Evolutionary conservation across 163 green algal genomes (phyloP), one percentile per base, ranked within the genome.

Genomic region (Chloromonas sp.): DNA sequence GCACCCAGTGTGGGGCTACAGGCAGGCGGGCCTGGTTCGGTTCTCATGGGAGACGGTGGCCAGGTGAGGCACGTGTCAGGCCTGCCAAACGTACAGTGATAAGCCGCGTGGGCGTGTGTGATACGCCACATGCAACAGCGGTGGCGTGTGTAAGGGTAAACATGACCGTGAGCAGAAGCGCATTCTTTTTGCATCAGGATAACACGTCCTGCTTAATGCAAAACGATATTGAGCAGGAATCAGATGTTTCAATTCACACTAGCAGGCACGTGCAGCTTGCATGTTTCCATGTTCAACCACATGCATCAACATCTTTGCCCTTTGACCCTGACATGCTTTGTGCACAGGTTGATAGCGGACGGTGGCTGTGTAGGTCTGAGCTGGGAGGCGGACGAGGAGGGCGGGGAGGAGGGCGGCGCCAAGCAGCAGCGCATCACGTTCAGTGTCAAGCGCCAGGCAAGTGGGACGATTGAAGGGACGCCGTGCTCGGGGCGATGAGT

Each of bases 1-100:
- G 15, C 87, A 98, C 70, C 87, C 79, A 0, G 89, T 98, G 14
- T 98, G 98, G 89, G 96, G 96, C 61, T 98, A 94, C 85, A 66
- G 2, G 1, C 14, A 61, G 0, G 92, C 94, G 0, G 81, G 82
- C 2, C 78, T 97, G 11, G 93, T 98, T 74, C 90, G 96, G 60
- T 97, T 97, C 92, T 95, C 90, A 84, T 98, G 94, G 92, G 89
- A 93, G 83, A 96, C 92, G 2, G 88, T 86, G 74, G 82, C 13
- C 36, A 89, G 87, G 89, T 94, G 85, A 60, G 76, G 8, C 2
- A 13, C 13, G 14, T 70, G 70, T 62, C 1, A 85, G 70, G 1
- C 59, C 59, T 11, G 60, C 1, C 62, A 76, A 57, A 79, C 76
- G 79, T 1, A 5, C 70, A 14, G 58, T 1, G 3, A 66, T n/a